phyloP scores from a whole-genome alignment of 495 filamentous ascomycete species.

The Neurospora sp. region DNA sequence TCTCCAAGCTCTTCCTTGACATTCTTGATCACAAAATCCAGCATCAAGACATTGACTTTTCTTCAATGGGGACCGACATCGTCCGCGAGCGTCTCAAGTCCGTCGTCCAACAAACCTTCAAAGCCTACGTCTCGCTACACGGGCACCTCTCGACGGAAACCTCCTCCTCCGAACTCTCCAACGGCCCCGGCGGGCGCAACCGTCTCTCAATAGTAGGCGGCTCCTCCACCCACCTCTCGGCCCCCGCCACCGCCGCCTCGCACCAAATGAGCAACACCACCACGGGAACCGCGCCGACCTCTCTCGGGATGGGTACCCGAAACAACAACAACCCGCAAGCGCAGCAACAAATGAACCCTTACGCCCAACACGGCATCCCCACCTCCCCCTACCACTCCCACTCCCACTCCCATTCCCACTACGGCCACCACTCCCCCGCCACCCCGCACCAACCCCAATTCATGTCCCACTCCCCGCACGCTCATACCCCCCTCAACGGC shows the following conservation, averaged over 20 bases:
- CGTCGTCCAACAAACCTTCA: conserved; percentile 13
- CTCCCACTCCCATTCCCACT: neutral
- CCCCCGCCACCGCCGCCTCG: conserved; percentile 7
- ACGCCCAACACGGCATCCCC: neutral
- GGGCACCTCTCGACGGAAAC: conserved; percentile 9
- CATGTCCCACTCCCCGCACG: neutral
- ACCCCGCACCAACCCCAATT: neutral
- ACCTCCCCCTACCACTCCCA: neutral
- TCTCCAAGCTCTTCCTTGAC: conserved; percentile 15
- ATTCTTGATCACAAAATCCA: conserved; percentile 18
- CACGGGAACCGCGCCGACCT: conserved; percentile 6
- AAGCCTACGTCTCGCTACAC: conserved; percentile 11
- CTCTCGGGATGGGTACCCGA: conserved; percentile 2
- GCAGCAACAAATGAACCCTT: neutral
- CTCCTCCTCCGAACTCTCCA: conserved; percentile 8
- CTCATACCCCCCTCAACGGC: neutral
- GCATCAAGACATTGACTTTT: conserved; percentile 15
- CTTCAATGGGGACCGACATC: neutral
- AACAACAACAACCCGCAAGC: neutral
- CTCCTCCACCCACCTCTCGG: conserved; percentile 9
- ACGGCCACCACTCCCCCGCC: neutral
- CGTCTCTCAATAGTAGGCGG: conserved; percentile 1
- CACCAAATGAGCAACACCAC: conserved; percentile 6
- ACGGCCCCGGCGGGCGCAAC: neutral
- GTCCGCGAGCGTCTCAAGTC: conserved; percentile 10